Evolutionary conservation across 768 basidiomycete species (phyloP).

Genomic region (Polyporus arcularius): DNA sequence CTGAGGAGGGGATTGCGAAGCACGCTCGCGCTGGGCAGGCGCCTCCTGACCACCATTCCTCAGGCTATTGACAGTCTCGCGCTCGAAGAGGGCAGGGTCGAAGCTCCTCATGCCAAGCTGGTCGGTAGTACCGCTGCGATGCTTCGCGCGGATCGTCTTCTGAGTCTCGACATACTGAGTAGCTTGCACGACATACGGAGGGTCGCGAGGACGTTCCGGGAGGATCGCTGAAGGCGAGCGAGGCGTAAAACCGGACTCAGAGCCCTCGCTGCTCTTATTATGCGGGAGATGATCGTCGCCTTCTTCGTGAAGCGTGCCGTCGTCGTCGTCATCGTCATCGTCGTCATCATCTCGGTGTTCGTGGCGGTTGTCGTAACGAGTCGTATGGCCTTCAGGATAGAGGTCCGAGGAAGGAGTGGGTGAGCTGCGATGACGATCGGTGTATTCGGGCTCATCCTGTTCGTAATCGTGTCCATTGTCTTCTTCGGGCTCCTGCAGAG

Average conservation of each 20-base stretch:
- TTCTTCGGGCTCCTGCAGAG: constrained; percentile 75
- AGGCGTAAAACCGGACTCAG: constrained; percentile 51
- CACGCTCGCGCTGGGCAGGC: constrained; percentile 25
- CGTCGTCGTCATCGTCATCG: constrained; percentile 47
- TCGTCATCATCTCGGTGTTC: constrained; percentile 42
- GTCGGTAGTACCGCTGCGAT: constrained; percentile 60
- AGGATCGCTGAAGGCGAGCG: constrained; percentile 65
- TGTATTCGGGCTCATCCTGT: constrained; percentile 30
- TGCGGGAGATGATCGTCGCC: constrained; percentile 39
- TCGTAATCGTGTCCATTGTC: constrained; percentile 41
- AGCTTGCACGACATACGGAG: constrained; percentile 26
- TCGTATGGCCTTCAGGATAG: constrained; percentile 45
- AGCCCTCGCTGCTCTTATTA: constrained; percentile 30
- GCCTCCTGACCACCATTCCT: constrained; percentile 19
- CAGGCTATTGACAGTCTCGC: constrained; percentile 28
- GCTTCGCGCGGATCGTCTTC: constrained; percentile 47
- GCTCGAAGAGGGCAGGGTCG: constrained; percentile 57
- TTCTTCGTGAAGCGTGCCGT: constrained; percentile 51
- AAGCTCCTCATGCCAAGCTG: constrained; percentile 61
- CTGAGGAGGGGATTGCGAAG: constrained; percentile 12
- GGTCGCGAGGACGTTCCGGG: constrained; percentile 45
- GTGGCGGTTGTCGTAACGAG: constrained; percentile 38
- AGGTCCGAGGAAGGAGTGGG: constrained; percentile 59
- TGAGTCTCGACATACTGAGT: constrained; percentile 32
- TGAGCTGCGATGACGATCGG: constrained; percentile 39